phyloP scores from a whole-genome alignment of 2,329 filamentous ascomycete genomes.

The Aureobasidium subglaciale region DNA sequence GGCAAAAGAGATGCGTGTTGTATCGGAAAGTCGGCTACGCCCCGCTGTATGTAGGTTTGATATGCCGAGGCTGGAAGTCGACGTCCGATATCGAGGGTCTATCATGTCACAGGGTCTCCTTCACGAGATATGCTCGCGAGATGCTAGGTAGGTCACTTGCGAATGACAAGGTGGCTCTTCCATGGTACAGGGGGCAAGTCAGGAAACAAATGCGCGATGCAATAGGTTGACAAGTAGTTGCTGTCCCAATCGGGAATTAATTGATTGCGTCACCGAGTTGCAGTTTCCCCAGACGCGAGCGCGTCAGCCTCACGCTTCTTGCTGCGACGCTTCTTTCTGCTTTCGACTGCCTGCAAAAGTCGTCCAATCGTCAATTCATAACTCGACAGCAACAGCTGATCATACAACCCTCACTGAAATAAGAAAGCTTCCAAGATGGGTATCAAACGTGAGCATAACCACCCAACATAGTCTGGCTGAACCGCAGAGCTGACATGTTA shows the following conservation, averaged over 20 bases:
- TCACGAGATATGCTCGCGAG: neutral
- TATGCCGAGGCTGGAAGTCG: constrained; percentile 13
- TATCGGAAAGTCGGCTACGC: constrained; percentile 11
- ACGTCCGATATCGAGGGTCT: neutral
- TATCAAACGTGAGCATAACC: constrained; percentile 28
- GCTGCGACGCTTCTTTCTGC: constrained; percentile 6
- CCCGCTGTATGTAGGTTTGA: neutral
- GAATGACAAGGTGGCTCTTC: neutral
- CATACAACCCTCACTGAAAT: neutral
- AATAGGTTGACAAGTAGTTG: neutral
- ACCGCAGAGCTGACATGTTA: neutral
- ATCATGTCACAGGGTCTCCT: neutral
- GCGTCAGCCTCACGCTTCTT: constrained; percentile 3
- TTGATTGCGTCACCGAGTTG: constrained; percentile 5
- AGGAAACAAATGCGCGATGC: neutral
- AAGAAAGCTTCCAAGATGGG: constrained; percentile 24
- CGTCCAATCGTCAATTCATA: neutral
- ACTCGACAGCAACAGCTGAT: neutral
- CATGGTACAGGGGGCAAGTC: neutral
- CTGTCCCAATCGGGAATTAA: constrained; percentile 1
- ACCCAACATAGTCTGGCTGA: too few species aligned
- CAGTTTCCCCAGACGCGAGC: neutral
- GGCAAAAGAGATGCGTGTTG: constrained; percentile 2
- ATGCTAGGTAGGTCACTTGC: neutral
- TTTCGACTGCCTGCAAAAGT: neutral